Base-by-base conservation (phyloP, 371 early-diverging fungal genomes). In the Vittaforma corneae region DNA sequence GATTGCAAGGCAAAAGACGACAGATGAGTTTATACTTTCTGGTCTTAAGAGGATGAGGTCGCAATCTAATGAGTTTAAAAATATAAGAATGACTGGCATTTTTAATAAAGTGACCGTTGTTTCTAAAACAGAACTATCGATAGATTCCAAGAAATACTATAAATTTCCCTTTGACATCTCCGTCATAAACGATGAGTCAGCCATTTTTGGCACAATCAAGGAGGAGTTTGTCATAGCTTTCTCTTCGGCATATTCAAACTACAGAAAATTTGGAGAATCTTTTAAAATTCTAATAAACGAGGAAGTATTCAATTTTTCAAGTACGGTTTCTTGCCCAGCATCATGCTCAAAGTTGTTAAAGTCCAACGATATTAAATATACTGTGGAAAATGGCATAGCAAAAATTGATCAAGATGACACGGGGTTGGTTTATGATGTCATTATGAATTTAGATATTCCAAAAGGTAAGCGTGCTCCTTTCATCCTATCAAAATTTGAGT, bases 401-500 rank as follows among this genome's bases (percentile, higher is more conserved):
- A 14, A 11, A n/a, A 42, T 56, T n/a, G 18, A 38, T 6, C 11
- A 16, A 24, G 56, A 56, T 46, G 34, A 42, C 30, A 9, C 35
- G 44, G 34, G 11, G 6, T 26, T 56, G 18, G 44, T 56, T 14
- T 32, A 14, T 9, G 56, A 56, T 42, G 9, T 56, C 6, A 45
- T 56, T 11, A 38, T 56, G 18, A 56, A 56, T 28, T 14, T 11
- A 6, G 56, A 56, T 42, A 14, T 56, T n/a, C 14, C 6, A 14
- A 34, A 34, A 42, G 56, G 56, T 11, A 32, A 29, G 34, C 9
- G 9, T 11, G 11, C 30, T 14, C 56, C 56, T 9, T 56, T 56
- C 26, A 56, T 56, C n/a, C 56, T 56, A n/a, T 32, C 47, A 42
- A 9, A 34, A 11, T 42, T 40, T 32, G 56, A 56, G 56, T 56